Evolutionary conservation across 768 basidiomycete genomes (phyloP), one percentile per base, ranked within the genome.

Genomic region (Lanmaoa rubissima): DNA sequence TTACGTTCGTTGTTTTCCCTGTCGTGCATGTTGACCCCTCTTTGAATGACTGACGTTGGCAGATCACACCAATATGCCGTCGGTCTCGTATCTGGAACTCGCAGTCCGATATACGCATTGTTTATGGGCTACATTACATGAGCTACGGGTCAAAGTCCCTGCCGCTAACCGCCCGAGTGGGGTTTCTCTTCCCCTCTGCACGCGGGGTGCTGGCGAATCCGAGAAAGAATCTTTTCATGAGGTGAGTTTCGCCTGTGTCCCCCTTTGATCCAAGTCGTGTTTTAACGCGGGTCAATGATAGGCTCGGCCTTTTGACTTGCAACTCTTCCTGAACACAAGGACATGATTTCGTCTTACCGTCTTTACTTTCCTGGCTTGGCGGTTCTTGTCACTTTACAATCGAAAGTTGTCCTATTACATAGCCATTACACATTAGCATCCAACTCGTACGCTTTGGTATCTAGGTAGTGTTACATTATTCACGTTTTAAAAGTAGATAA

Each of bases 71-170:
- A 78, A 78, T 3, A 69, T 75, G 45, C 79, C 82, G 17, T 68
- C 82, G 0, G 75, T 86, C 26, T 88, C 90, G 1, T 74, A 78
- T 35, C 62, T 90, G 24, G 90, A 91, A 63, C 74, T 89, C 9
- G 71, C 78, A 8, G 75, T 84, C n/a, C 81, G 90, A 45, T 82
- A 90, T 64, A 87, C 84, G 3, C 74, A 81, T n/a, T 76, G 75
- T 8, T 60, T 88, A 17, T 88, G 87, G 86, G 74, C 75, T 9
- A 73, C 74, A 47, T 74, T 87, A 45, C 76, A 85, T 59, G 82
- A 83, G 43, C 58, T 76, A 44, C 77, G 74, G 10, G 73, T 79
- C 14, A 80, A 78, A 57, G 65, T 79, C 3, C 79, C 80, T 0
- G 74, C 73, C 5, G 61, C 65, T 42, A 65, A 58, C 34, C 72